Evolutionary conservation across 371 early-diverging fungal species (phyloP), one percentile per base, ranked within the genome.

Genomic region (Mucor indicus): DNA sequence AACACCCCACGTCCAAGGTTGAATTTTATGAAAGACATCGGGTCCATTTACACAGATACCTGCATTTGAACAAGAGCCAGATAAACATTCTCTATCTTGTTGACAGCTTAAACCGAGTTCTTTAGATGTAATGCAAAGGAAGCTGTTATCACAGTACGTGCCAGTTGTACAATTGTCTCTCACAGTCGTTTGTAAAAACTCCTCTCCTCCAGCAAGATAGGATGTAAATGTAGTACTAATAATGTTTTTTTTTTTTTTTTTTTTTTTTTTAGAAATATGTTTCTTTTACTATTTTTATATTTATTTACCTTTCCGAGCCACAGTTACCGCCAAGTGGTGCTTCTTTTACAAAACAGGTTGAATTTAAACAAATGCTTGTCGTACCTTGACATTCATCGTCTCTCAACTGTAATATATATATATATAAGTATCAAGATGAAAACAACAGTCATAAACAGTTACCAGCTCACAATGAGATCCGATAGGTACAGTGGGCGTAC

Each of bases 81-180:
- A 72, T 13, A 72, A 16, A 36, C 76, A 75, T 43, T 69, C 72
- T 11, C 68, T 60, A 23, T 75, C 76, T 27, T 75, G 76, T 10
- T 50, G 36, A 31, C 76, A 75, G 0, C 35, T 11, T 3, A 29
- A 30, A 2, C 56, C 51, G 12, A 47, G n/a, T 2, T 43, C 24
- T 38, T 65, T 69, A 12, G 72, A 56, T 4, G 22, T 10, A 20
- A 69, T 60, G 32, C 76, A 75, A 12, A 36, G 24, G 3, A 29
- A 29, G 6, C 38, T 13, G 6, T 36, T 16, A 16, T 46, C 40
- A 42, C 76, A 75, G 29, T 60, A 75, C 1, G 68, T 59, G 1
- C 66, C 68, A n/a, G 42, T 35, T 0, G 76, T 75, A 13, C 76
- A 75, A 41, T 75, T 75, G 23, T 75, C 76, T 31, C 76, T 61